phyloP scores from a whole-genome alignment of 31 red algal genomes.

The Odonthalia washingtoniensis region DNA sequence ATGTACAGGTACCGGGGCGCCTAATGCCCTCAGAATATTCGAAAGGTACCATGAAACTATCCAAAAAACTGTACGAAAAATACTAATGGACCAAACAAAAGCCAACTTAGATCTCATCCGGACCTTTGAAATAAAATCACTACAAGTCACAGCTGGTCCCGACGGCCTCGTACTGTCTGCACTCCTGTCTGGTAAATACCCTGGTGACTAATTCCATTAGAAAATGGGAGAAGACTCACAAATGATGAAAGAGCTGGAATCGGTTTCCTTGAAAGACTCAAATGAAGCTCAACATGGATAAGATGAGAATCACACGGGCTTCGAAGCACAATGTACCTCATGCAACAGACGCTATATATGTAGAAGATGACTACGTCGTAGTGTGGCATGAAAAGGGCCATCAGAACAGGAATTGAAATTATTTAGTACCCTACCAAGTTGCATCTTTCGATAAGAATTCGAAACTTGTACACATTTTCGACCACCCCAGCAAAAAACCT shows the following conservation, averaged over 20 bases:
- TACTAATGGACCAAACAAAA: background rate
- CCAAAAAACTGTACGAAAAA: slow-evolving; percentile 28
- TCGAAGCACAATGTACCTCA: background rate
- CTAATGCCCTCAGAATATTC: slow-evolving; percentile 22
- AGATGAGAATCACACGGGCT: background rate
- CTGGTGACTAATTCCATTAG: background rate
- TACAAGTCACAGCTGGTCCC: slow-evolving; percentile 31
- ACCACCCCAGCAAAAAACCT: too few relatives aligned
- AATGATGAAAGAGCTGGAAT: too few relatives aligned
- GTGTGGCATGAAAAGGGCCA: background rate
- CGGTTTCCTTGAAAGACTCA: too few relatives aligned
- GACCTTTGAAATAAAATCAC: background rate
- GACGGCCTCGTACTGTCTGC: too few relatives aligned
- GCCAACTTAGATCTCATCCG: background rate
- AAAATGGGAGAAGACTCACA: too few relatives aligned
- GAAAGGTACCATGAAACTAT: slow-evolving; percentile 45
- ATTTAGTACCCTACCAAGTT: too few relatives aligned
- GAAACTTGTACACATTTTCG: too few relatives aligned
- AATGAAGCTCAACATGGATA: background rate
- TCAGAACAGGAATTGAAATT: background rate
- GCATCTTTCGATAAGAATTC: too few relatives aligned
- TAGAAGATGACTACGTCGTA: slow-evolving; percentile 1
- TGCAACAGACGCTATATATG: background rate
- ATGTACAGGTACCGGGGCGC: background rate
- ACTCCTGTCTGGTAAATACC: slow-evolving; percentile 28